Base-by-base conservation (phyloP, 352 stramenopile genomes). In the Phytophthora sp. region DNA sequence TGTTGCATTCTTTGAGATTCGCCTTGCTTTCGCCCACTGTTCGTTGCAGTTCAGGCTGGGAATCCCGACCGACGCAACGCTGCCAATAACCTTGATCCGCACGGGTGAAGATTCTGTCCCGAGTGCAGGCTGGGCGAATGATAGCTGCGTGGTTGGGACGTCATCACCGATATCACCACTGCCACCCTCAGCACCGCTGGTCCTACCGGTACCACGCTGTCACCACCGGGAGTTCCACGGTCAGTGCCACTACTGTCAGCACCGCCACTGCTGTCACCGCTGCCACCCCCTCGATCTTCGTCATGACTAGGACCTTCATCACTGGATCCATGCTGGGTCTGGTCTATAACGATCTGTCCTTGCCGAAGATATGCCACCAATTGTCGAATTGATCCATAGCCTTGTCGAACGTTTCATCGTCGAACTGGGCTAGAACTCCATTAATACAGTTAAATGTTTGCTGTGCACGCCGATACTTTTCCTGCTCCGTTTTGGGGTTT, bases 1-100 rank as follows among this genome's bases (percentile, higher is more conserved):
- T 15, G 21, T 66, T 66, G 26, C 53, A 58, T 27, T 55, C 16
- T 51, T 58, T 53, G 9, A 57, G 20, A 21, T 41, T 27, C 9
- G 20, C 21, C 13, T 58, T 38, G 46, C 36, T 38, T 58, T 42
- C 11, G 23, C 7, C 3, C 35, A 26, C 26, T 53, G 26, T 18
- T 66, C 36, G 0, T 45, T 27, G 20, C 46, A 26, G 20, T 51
- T 57, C 20, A 57, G n/a, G 26, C 31, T 18, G 16, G 31, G 57
- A 2, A 23, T 16, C 5, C 57, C 57, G 9, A 51, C 44, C n/a
- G 1, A 15, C 12, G 31, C 12, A 33, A 26, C 35, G 6, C 11
- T 39, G 13, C 23, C 33, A 11, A 41, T 50, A 16, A 45, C 23
- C n/a, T 24, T 45, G 38, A 45, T 21, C 12, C 11, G 13, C 12